Percentiles rank a stretch among this genome's conserved stretches.
phyloP scores from a whole-genome alignment of 768 basidiomycete species.

The Suillus paluster region DNA sequence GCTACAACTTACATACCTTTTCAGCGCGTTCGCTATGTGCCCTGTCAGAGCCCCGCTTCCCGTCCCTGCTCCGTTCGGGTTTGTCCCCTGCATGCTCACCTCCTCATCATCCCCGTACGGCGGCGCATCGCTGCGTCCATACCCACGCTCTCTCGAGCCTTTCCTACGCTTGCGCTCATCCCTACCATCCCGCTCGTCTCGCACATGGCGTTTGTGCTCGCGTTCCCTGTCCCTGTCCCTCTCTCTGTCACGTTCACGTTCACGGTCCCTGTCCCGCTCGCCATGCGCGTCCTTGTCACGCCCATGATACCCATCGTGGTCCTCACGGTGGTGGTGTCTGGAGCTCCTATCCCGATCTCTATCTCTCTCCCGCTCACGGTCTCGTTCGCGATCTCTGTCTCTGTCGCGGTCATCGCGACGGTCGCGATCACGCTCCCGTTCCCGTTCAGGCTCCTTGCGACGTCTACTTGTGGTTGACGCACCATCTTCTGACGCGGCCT shows the following conservation, averaged over 20 bases:
- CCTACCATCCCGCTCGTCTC: conserved; percentile 59
- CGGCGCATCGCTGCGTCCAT: conserved; percentile 49
- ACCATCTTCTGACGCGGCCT: conserved; percentile 81
- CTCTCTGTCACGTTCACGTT: conserved; percentile 46
- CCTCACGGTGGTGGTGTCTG: conserved; percentile 30
- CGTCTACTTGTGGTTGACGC: conserved; percentile 78
- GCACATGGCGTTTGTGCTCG: conserved; percentile 50
- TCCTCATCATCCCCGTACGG: conserved; percentile 47
- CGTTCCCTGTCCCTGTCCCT: conserved; percentile 42
- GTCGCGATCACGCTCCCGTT: conserved; percentile 53
- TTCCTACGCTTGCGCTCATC: conserved; percentile 49
- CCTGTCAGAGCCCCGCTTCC: conserved; percentile 45
- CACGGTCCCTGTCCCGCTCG: conserved; percentile 46
- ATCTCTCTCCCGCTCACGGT: conserved; percentile 29
- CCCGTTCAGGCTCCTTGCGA: conserved; percentile 71
- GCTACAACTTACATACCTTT: conserved; percentile 51
- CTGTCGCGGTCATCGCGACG: conserved; percentile 39
- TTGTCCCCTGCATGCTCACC: conserved; percentile 35
- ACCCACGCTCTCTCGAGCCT: conserved; percentile 42
- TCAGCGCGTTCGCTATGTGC: conserved; percentile 61
- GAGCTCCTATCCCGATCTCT: conserved; percentile 33
- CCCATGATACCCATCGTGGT: conserved; percentile 12
- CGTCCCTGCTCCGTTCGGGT: conserved; percentile 53
- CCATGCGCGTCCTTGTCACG: conserved; percentile 30
- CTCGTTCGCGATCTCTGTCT: conserved; percentile 34